Percentiles rank a stretch among this genome's conserved stretches.
phyloP scores from a whole-genome alignment of 768 basidiomycete genomes.

The Phylloporus sp. region DNA sequence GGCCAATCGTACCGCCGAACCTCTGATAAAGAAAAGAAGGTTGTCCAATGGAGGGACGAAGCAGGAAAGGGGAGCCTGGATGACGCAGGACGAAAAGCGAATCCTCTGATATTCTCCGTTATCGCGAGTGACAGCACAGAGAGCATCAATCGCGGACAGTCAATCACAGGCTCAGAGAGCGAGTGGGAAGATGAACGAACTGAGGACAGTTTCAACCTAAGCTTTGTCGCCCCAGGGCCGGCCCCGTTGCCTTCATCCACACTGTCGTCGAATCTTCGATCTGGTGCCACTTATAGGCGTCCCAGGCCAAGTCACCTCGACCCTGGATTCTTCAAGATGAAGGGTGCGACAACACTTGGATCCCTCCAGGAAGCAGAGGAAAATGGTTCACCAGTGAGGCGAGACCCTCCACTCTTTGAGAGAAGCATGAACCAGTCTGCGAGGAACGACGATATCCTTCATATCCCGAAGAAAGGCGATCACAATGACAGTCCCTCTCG shows the following conservation, averaged over 20 bases:
- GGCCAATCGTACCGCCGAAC: constrained; percentile 59
- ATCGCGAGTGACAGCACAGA: constrained; percentile 37
- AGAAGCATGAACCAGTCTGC: constrained; percentile 56
- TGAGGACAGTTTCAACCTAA: constrained; percentile 67
- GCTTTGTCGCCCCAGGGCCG: constrained; percentile 36
- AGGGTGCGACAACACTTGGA: constrained; percentile 47
- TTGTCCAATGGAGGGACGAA: constrained; percentile 85
- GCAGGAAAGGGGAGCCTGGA: constrained; percentile 79
- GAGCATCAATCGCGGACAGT: constrained; percentile 32
- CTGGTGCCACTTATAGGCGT: constrained; percentile 36
- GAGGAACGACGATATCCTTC: constrained; percentile 23
- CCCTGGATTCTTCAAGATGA: constrained; percentile 58
- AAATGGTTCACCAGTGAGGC: constrained; percentile 33
- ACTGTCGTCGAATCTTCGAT: constrained; percentile 12
- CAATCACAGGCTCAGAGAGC: constrained; percentile 68
- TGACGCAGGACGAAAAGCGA: constrained; percentile 44
- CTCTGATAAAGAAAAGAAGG: constrained; percentile 69
- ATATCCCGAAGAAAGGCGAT: constrained; percentile 36
- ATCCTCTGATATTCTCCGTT: constrained; percentile 19
- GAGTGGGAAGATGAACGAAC: constrained; percentile 91
- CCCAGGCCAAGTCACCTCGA: constrained; percentile 67
- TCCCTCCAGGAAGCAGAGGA: constrained; percentile 78
- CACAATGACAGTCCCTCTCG: constrained; percentile 42
- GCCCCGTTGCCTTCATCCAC: constrained; percentile 38
- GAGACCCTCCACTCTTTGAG: constrained; percentile 51